A percentile compares a stretch with the other conserved stretches of the same genome.
Conservation (phyloP, 805 yeast species). For the Isabelozyma heimii region DNA sequence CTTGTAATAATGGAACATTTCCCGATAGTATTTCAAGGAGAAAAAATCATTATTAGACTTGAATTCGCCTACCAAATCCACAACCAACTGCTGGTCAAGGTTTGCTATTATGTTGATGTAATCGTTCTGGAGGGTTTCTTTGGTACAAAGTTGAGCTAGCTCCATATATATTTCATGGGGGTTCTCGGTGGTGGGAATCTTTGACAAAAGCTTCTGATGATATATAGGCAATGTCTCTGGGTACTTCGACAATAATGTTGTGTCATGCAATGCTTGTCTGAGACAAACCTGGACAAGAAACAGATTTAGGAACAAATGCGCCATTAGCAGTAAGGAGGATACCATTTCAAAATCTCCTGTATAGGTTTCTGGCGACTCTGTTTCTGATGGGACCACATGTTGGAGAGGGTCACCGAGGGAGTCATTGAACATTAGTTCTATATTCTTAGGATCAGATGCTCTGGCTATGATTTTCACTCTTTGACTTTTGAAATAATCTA, state of each 20-base stretch:
- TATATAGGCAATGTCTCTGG: background rate
- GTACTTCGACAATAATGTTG: background rate
- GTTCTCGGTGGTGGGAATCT: background rate
- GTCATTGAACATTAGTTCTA: background rate
- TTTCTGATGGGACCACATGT: too few relatives aligned
- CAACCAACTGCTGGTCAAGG: background rate
- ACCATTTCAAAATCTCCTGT: background rate
- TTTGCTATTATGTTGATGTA: background rate
- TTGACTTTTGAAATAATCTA: background rate
- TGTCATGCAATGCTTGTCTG: background rate
- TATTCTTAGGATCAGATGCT: background rate
- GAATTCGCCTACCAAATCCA: constrained; percentile 8
- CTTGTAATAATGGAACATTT: constrained; percentile 21
- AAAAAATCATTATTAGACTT: constrained; percentile 16
- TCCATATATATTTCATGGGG: background rate
- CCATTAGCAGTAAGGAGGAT: background rate
- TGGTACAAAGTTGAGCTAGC: background rate
- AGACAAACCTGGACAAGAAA: background rate
- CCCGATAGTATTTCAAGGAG: constrained; percentile 19
- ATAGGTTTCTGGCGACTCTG: background rate
- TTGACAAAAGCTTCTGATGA: background rate
- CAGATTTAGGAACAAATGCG: background rate
- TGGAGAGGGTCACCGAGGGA: background rate
- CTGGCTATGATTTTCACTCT: background rate
- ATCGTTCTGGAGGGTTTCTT: background rate